phyloP scores from a whole-genome alignment of 2,329 filamentous ascomycete genomes.

The Chaetomiaceae sp. region DNA sequence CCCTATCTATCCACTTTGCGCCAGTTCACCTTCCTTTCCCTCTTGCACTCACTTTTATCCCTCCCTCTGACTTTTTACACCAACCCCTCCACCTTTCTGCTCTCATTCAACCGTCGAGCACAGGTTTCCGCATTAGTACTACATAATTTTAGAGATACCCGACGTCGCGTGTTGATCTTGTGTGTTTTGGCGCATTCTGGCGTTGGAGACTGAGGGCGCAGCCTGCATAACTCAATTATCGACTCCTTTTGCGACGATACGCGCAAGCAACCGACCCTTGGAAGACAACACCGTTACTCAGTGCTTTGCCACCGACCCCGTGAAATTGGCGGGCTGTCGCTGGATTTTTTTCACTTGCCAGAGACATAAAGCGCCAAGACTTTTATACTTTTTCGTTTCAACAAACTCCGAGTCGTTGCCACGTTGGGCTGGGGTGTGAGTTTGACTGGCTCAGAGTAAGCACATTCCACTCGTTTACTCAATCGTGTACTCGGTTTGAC shows the following conservation, averaged over 20 bases:
- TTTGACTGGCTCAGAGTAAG: slow-evolving; percentile 11
- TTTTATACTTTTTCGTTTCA: not conserved
- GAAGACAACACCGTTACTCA: no score
- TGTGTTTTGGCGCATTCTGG: slow-evolving; percentile 4
- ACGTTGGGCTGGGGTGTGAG: slow-evolving; percentile 18
- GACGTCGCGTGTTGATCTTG: no score
- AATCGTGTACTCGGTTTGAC: not conserved
- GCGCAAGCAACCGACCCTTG: no score
- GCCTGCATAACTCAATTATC: not conserved
- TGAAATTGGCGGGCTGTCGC: not conserved
- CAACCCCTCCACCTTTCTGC: not conserved
- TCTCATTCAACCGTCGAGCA: not conserved
- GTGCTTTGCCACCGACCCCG: not conserved
- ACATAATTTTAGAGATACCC: no score
- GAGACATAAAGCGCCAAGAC: slow-evolving; percentile 11
- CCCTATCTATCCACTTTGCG: slow-evolving; percentile 16
- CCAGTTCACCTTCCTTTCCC: slow-evolving; percentile 9
- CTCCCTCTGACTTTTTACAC: not conserved
- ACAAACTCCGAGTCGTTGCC: slow-evolving; percentile 6
- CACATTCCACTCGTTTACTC: slow-evolving; percentile 3
- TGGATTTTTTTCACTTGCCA: not conserved
- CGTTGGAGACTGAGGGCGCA: not conserved
- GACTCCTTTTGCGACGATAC: slow-evolving; percentile 1
- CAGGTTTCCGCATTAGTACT: not conserved
- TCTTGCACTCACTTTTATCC: slow-evolving; percentile 10